Evolutionary conservation across 768 basidiomycete genomes (phyloP).

Genomic region (Tulasnella sp.): DNA sequence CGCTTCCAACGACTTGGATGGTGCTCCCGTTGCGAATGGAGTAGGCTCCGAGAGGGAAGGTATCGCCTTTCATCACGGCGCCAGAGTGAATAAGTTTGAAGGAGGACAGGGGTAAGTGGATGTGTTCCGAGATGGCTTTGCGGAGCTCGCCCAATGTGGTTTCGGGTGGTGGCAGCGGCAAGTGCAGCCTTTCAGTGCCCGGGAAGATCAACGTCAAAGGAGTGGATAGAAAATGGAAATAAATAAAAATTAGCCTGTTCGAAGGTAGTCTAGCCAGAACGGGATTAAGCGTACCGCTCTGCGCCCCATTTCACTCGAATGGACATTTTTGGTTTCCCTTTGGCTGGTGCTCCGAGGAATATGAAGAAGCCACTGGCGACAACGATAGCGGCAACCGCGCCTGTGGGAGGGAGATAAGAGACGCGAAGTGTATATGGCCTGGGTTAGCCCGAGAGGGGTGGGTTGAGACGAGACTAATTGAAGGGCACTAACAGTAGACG

Average conservation of each 20-base stretch:
- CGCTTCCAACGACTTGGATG: conserved; percentile 66
- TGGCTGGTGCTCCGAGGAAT: neutral
- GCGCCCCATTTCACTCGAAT: conserved; percentile 41
- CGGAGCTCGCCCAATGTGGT: conserved; percentile 65
- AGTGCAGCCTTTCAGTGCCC: conserved; percentile 49
- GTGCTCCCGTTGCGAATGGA: conserved; percentile 67
- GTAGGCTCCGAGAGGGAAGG: conserved; percentile 72
- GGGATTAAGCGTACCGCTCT: conserved; percentile 38
- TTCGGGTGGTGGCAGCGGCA: conserved; percentile 59
- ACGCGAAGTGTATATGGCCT: neutral
- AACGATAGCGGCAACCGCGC: neutral
- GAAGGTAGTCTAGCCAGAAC: neutral
- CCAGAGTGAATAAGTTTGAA: conserved; percentile 92
- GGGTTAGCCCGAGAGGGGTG: neutral
- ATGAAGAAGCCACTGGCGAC: neutral
- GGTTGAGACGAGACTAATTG: conserved; percentile 1
- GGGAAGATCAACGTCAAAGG: conserved; percentile 24
- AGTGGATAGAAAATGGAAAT: conserved; percentile 32
- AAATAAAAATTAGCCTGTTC: conserved; percentile 11
- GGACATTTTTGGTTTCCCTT: conserved; percentile 34
- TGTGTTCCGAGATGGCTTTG: conserved; percentile 67
- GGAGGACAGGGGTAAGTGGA: conserved; percentile 64
- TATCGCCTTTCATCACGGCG: conserved; percentile 86
- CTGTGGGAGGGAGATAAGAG: conserved; percentile 10
- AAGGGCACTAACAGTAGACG: conserved; percentile 13